Percentiles rank a stretch among this genome's conserved stretches.
These are phyloP conservation scores for Colletotrichum neosansevieriae DNA, from an alignment of 2,329 filamentous ascomycete genomes.

Conservation along the genomic window DNA sequence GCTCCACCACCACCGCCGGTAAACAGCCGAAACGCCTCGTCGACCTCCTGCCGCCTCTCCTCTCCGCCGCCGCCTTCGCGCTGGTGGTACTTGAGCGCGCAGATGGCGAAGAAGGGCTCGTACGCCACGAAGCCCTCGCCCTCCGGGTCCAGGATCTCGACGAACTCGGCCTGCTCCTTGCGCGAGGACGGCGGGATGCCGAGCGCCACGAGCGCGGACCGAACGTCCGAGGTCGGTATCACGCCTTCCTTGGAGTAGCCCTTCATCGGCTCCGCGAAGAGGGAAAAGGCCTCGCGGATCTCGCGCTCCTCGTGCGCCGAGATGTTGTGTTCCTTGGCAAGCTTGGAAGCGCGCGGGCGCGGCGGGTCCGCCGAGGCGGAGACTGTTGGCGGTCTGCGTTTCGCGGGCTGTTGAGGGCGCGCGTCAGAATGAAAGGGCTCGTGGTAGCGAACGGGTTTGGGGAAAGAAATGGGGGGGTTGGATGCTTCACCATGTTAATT, in stretches of 20 bases:
- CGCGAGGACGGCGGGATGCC: constrained; percentile 75
- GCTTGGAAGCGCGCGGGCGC: constrained; percentile 78
- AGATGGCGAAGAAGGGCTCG: constrained; percentile 86
- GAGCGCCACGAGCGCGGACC: constrained; percentile 82
- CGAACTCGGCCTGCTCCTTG: constrained; percentile 80
- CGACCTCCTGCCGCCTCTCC: constrained; percentile 74
- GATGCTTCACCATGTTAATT: constrained; percentile 17
- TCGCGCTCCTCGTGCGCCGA: constrained; percentile 86
- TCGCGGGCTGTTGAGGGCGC: constrained; percentile 58
- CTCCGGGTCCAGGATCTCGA: constrained; percentile 86
- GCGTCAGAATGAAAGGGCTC: neutral
- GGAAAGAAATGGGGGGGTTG: too few relatives aligned
- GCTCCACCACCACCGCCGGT: constrained; percentile 56
- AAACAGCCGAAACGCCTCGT: constrained; percentile 86
- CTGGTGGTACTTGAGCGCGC: constrained; percentile 84
- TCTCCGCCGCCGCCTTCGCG: constrained; percentile 54
- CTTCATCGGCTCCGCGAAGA: constrained; percentile 80
- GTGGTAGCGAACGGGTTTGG: neutral
- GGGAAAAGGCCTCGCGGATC: constrained; percentile 88
- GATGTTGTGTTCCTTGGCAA: constrained; percentile 92
- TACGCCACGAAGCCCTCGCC: constrained; percentile 82
- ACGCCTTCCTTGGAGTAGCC: constrained; percentile 73
- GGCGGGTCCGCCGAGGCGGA: constrained; percentile 45
- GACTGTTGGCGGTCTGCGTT: constrained; percentile 58
- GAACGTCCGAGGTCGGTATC: constrained; percentile 75